Conservation (phyloP, 2,329 filamentous ascomycete species). For the Cryphonectria japonica region DNA sequence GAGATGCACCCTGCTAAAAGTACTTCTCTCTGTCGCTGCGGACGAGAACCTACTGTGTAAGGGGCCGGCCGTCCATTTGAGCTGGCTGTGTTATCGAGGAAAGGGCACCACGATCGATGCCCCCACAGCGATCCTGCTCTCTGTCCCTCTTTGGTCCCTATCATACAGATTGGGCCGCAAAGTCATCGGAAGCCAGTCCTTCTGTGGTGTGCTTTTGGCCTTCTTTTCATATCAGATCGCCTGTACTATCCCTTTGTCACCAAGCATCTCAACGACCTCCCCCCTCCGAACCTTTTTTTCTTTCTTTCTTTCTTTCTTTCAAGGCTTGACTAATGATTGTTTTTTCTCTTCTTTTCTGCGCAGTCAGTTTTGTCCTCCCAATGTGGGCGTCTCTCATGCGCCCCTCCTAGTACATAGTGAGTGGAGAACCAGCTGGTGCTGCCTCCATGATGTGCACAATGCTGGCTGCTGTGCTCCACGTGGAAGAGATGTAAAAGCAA, state of each 20-base stretch:
- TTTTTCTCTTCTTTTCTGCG: not conserved
- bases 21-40: slow-evolving; percentile 34
- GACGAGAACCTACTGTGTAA: slow-evolving; percentile 53
- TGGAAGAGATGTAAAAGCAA: slow-evolving; percentile 33
- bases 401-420: slow-evolving; percentile 46
- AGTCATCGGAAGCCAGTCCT: slow-evolving; percentile 49
- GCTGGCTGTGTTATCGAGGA: slow-evolving; percentile 54
- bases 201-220: slow-evolving; percentile 32
- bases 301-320: too few species aligned
- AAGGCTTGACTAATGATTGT: not conserved
- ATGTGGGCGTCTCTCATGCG: slow-evolving; percentile 44
- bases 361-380: slow-evolving; percentile 42
- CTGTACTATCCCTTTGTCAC: slow-evolving; percentile 11
- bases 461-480: slow-evolving; percentile 48
- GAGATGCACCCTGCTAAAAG: slow-evolving; percentile 48
- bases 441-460: slow-evolving; percentile 51
- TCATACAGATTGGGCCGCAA: slow-evolving; percentile 52
- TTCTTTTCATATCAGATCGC: slow-evolving; percentile 32
- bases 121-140: slow-evolving; percentile 43
- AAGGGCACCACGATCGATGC: slow-evolving; percentile 50
- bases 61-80: slow-evolving; percentile 50
- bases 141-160: slow-evolving; percentile 52
- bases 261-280: slow-evolving; percentile 19
- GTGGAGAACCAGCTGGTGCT: slow-evolving; percentile 45
- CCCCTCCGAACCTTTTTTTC: too few species aligned